Evolutionary conservation across 2,329 filamentous ascomycete species (phyloP), one percentile per base, ranked within the genome.

Genomic region (Fusarium proliferatum): DNA sequence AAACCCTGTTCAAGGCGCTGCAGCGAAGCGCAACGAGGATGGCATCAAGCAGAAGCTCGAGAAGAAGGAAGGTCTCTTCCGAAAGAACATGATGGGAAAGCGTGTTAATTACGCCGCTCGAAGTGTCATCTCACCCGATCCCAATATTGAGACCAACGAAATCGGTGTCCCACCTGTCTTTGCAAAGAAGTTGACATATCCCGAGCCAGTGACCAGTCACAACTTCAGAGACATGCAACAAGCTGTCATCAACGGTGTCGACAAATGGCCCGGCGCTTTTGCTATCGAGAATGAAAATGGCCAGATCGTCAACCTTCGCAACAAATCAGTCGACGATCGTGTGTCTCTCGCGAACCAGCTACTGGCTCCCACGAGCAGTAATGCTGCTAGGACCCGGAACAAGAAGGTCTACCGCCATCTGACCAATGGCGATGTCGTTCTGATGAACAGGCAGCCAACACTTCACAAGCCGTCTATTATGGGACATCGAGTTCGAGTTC

Each of bases 1-100:
- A 71, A 97, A 96, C 78, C 94, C 95, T 5, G 87, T 94, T 7
- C 91, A 93, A 73, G 94, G 94, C 58, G 87, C 90, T 23, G 94
- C 94, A 34, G 94, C 91, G 19, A 92, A 92, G 78, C 88, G 91
- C 63, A 93, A 94, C 60, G 94, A 97, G 70, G 95, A 97, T 72
- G 96, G 97, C 76, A 97, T 99, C 84, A 99, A 99, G 84, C 96
- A 99, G 81, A 93, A 95, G 80, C 88, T 99, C 34, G 96, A 99
- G 84, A 99, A 99, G 87, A 99, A 99, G 84, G 97, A 99, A 80
- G 96, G 96, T 74, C 88, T 99, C 36, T 99, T 99, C 87, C 89
- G 96, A 78, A 98, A 97, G 86, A 98, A 99, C 84, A 98, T 99
- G 96, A 99, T 99, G 96, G 96, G 96, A 69, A 99, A 99, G 87